These are phyloP conservation scores for Takashimella tepidaria DNA, from an alignment of 1,284 basidiomycete genomes.

Conservation along the genomic window DNA sequence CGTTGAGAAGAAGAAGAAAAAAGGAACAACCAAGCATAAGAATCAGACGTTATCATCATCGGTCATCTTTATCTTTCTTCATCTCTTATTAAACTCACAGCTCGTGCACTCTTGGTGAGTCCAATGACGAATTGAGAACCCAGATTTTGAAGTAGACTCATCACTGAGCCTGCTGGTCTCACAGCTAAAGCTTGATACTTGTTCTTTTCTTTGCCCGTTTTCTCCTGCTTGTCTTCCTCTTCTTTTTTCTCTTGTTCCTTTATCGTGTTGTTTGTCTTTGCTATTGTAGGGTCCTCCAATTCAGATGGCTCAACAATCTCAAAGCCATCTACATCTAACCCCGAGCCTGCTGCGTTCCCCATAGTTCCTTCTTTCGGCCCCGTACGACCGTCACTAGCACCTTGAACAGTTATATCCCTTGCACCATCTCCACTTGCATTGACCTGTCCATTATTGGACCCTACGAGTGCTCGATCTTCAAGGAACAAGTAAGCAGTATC, in stretches of 20 bases:
- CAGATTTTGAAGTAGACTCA: conserved; percentile 37
- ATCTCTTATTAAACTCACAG: conserved; percentile 20
- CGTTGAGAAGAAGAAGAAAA: too few relatives aligned
- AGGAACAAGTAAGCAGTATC: conserved; percentile 37
- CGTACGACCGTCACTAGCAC: background rate
- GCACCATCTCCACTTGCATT: background rate
- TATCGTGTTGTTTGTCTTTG: background rate
- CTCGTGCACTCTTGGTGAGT: conserved; percentile 35
- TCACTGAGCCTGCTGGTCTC: conserved; percentile 24
- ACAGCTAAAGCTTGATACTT: conserved; percentile 20
- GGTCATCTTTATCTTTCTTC: too few relatives aligned
- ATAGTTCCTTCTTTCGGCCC: background rate
- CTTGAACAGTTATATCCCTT: too few relatives aligned
- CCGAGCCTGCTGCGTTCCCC: background rate
- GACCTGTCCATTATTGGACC: background rate
- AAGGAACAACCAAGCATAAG: too few relatives aligned
- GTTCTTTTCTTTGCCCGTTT: background rate
- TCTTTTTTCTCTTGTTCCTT: background rate
- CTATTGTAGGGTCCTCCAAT: too few relatives aligned
- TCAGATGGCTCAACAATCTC: conserved; percentile 23
- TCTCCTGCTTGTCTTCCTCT: background rate
- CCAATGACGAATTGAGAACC: conserved; percentile 41
- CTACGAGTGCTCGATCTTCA: conserved; percentile 25
- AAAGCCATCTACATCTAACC: conserved; percentile 26
- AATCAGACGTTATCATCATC: too few relatives aligned